Conservation (phyloP, 768 basidiomycete genomes). For the Mycena haematopus region DNA sequence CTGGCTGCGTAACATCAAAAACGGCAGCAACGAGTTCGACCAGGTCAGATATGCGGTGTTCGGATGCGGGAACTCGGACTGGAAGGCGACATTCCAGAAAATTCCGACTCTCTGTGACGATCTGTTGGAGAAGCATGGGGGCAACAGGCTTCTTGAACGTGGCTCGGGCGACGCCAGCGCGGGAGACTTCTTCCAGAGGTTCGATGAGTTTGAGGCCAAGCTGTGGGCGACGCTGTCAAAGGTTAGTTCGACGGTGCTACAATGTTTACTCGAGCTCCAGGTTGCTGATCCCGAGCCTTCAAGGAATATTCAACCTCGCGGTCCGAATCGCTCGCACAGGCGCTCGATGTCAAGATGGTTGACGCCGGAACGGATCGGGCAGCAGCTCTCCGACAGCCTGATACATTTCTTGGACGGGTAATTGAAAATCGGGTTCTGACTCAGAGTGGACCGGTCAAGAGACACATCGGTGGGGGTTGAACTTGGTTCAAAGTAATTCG, state of each 20-base stretch:
- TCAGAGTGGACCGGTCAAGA: constrained; percentile 44
- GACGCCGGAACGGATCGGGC: constrained; percentile 43
- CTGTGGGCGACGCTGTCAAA: constrained; percentile 45
- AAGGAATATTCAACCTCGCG: constrained; percentile 42
- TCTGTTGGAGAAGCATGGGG: constrained; percentile 42
- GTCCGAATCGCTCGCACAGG: constrained; percentile 21
- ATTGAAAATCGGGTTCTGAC: constrained; percentile 48
- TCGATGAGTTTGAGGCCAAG: constrained; percentile 48
- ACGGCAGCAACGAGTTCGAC: constrained; percentile 34
- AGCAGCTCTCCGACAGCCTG: constrained; percentile 42
- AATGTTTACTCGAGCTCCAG: neutral
- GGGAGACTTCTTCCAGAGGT: constrained; percentile 49
- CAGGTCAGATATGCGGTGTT: constrained; percentile 52
- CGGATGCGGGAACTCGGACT: constrained; percentile 58
- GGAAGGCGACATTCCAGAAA: constrained; percentile 54
- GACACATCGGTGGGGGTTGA: constrained; percentile 48
- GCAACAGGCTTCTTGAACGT: constrained; percentile 41
- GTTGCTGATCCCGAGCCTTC: neutral
- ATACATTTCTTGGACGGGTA: constrained; percentile 46
- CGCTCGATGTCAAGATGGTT: constrained; percentile 40
- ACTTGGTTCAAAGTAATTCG: neutral
- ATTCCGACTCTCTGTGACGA: constrained; percentile 50
- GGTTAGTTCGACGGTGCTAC: constrained; percentile 31
- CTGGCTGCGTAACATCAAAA: constrained; percentile 42
- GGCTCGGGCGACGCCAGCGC: constrained; percentile 50